These are phyloP conservation scores for Lobosporangium transversale DNA, from an alignment of 192 early-diverging fungal species.

Conservation along the genomic window DNA sequence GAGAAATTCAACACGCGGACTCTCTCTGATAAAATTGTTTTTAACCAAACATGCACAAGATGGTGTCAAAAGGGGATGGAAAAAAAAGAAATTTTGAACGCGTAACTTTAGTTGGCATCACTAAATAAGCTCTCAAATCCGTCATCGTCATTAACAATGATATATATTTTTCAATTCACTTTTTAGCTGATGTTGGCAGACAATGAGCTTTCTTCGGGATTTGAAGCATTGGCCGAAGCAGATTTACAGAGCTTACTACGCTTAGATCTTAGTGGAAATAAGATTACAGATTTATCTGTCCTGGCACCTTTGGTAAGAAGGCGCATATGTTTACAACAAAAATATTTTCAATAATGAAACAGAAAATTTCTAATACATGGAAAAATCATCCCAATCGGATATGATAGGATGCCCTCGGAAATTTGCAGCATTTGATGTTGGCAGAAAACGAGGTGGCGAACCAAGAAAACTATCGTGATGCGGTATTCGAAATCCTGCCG, in stretches of 20 bases:
- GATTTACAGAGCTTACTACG: constrained; percentile 48
- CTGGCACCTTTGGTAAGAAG: constrained; percentile 50
- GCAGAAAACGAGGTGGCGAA: constrained; percentile 41
- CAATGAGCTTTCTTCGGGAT: constrained; percentile 48
- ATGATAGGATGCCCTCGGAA: constrained; percentile 34
- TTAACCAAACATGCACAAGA: too few species aligned
- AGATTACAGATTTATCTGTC: constrained; percentile 36
- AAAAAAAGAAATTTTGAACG: too few species aligned
- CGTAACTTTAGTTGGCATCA: too few species aligned
- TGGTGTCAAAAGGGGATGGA: too few species aligned
- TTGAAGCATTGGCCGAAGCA: constrained; percentile 53
- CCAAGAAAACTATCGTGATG: constrained; percentile 46
- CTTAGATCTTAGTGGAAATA: constrained; percentile 55
- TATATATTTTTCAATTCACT: too few species aligned
- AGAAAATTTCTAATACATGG: too few species aligned
- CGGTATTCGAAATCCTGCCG: constrained; percentile 47
- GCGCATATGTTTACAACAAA: too few species aligned
- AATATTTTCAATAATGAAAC: too few species aligned
- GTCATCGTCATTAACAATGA: too few species aligned
- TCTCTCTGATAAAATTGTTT: too few species aligned
- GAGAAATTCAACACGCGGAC: constrained; percentile 6
- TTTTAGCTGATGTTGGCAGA: constrained; percentile 54
- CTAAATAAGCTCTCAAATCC: too few species aligned
- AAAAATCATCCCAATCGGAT: too few species aligned
- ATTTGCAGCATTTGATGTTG: constrained; percentile 46